Base-by-base conservation (phyloP, 2,329 filamentous ascomycete species). In the Lachnellula occidentalis region DNA sequence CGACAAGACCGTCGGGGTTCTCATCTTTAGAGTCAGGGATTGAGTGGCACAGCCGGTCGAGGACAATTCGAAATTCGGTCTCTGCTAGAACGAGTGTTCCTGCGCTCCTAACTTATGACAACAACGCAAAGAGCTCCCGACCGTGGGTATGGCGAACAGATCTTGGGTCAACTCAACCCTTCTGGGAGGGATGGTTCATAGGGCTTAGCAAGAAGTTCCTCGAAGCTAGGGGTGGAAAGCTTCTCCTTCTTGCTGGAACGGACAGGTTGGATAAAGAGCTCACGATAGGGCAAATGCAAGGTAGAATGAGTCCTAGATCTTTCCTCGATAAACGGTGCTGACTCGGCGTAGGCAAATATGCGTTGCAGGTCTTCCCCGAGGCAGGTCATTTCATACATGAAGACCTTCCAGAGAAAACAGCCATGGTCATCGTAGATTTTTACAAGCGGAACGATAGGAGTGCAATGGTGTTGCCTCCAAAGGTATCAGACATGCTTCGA, bases 321-420 rank as follows among this genome's bases (percentile, higher is more conserved):
- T n/a, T 2, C 22, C 39, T 22, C 3, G 11, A 5, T 5, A 14
- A 12, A n/a, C 11, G 24, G 24, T 14, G 17, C 45, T 59, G 42
- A 64, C 55, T 56, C 22, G 55, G 22, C 24, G 8, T 3, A 83
- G 87, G 92, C 5, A 97, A 97, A 78, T 99, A 97, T 68, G 91
- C 95, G 54, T 76, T 99, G 45, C 89, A 96, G 64, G 92, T 99
- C 6, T 88, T 97, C 64, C 92, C 94, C 0, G 90, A 96, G 69
- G 91, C 94, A 1, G 94, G 94, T 0, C 94, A 99, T 70, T 99
- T 99, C 67, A 84, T 99, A 53, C 94, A 99, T 61, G 94, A 99
- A 71, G 94, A 99, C 70, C 80, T 92, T 48, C 92, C 94, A 0
- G 88, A 91, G 66, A 95, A 92, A 76, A 95, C 88, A 43, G 94